Conservation (phyloP, 2,329 filamentous ascomycete species). For the Neonectria coccinea region DNA sequence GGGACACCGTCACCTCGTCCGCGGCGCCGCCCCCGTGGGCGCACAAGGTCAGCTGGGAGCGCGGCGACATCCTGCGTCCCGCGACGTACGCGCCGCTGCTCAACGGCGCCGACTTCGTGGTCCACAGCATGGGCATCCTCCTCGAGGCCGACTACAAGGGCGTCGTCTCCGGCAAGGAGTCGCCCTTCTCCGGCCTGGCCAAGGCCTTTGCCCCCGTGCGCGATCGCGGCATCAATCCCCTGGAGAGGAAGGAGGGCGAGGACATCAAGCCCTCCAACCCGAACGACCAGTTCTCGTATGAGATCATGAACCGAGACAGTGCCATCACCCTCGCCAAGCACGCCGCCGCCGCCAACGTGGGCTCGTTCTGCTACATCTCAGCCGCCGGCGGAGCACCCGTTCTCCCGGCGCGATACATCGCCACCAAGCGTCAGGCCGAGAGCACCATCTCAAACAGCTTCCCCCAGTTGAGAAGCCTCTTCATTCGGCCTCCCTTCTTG, state of each 20-base stretch:
- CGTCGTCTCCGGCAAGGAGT: slow-evolving; percentile 85
- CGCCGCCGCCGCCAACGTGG: slow-evolving; percentile 71
- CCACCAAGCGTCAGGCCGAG: slow-evolving; percentile 93
- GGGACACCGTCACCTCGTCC: slow-evolving; percentile 82
- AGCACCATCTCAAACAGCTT: slow-evolving; percentile 78
- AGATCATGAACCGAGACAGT: slow-evolving; percentile 94
- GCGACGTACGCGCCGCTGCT: slow-evolving; percentile 82
- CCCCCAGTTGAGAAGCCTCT: slow-evolving; percentile 80
- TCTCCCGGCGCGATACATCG: slow-evolving; percentile 86
- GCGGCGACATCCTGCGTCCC: slow-evolving; percentile 87
- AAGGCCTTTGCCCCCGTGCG: slow-evolving; percentile 80
- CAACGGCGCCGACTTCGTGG: slow-evolving; percentile 82
- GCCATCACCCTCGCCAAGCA: slow-evolving; percentile 87
- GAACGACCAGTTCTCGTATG: slow-evolving; percentile 88
- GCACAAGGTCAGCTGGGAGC: slow-evolving; percentile 84
- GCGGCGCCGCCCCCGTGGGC: slow-evolving; percentile 82
- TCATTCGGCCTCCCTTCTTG: slow-evolving; percentile 87
- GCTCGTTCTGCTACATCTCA: slow-evolving; percentile 87
- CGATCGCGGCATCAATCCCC: slow-evolving; percentile 74
- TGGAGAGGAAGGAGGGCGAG: slow-evolving; percentile 70
- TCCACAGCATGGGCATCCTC: slow-evolving; percentile 96
- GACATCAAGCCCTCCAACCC: slow-evolving; percentile 74
- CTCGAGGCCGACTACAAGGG: slow-evolving; percentile 98
- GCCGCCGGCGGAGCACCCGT: slow-evolving; percentile 88
- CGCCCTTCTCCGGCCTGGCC: slow-evolving; percentile 80